Evolutionary conservation across 2,329 filamentous ascomycete genomes (phyloP), one percentile per base, ranked within the genome.

Genomic region (Microdochium nivale): DNA sequence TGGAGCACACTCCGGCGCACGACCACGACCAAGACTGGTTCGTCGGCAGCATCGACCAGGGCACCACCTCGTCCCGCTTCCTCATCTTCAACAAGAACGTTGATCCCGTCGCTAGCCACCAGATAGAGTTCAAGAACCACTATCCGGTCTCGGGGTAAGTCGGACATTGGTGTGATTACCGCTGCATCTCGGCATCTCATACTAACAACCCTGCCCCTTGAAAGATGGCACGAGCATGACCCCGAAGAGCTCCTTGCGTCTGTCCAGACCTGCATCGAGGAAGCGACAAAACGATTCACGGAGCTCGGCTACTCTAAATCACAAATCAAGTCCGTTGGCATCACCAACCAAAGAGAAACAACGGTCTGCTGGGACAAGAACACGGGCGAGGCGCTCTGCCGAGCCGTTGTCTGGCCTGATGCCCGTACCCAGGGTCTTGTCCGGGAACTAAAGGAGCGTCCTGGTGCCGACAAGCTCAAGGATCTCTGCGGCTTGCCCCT

Each of bases 261-360:
- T 1, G 88, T 92, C 30, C 80, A 89, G 62, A 78, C 78, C 55
- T 96, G 90, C 68, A 90, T 95, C 59, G 85, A 90, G 59, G 80
- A 82, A 56, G 88, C 88, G 0, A 80, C 86, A 53, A 79, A 83
- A 62, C 73, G 84, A 43, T 95, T 95, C 69, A 70, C 81, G 49
- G 74, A 79, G n/a, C 72, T 82, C 52, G 89, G 90, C 54, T 79
- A 89, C 68, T 75, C 78, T 25, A 74, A 78, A 54, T 76, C 78
- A 50, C 79, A 86, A 59, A 88, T 96, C 63, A 86, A 81, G 65
- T 80, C 87, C 11, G 77, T 96, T 58, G 90, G 90, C 52, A 87
- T 96, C 65, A 95, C 90, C 53, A 95, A 91, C 70, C 90, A 96
- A 73, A 84, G 90, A 65, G 90, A 96, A 69, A 95, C 90, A 1